Base-by-base conservation (phyloP, 345 rosid genomes). In the Hypericum perforatum region DNA sequence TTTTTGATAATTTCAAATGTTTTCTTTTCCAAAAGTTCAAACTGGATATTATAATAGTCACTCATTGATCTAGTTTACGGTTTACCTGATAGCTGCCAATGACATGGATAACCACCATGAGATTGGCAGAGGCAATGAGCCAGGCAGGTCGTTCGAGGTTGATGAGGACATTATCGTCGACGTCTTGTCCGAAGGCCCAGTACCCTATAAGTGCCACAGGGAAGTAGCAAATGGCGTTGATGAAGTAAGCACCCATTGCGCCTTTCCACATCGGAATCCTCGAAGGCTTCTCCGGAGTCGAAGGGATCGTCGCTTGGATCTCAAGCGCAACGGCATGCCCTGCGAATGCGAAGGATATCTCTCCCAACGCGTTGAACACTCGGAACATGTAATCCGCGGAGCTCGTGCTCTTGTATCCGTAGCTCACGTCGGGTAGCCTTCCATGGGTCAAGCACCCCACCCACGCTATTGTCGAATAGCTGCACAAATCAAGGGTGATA, bases 231-330 rank as follows among this genome's bases (percentile, higher is more conserved):
- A 86, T 5, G 11, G 91, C 94, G 12, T 84, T 91, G 0, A 84
- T 39, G 0, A 75, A 7, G 65, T 86, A 90, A 0, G 97, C 91
- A 8, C 82, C 65, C 6, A 90, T 15, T 1, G 81, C 96, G 41
- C 97, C 96, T 69, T 38, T 82, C 94, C 97, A 90, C 94, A 90
- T 86, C 7, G 91, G 69, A 16, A 52, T 63, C 70, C 86, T 84
- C 0, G 96, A 84, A 37, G 97, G 96, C 14, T 62, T 78, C 37
- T 86, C 96, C 0, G 94, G 95, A 3, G 87, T 76, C 0, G 97
- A 90, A 56, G 94, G 91, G 6, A 90, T 82, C 2, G 97, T 90
- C 11, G 94, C 96, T 54, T 86, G 97, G 59, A 90, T 86, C 77
- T 90, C 97, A 58, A 86, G 42, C 12, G 79, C 94, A 44, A 90